Conservation (phyloP, 768 basidiomycete genomes). For the Suillus alpinus region DNA sequence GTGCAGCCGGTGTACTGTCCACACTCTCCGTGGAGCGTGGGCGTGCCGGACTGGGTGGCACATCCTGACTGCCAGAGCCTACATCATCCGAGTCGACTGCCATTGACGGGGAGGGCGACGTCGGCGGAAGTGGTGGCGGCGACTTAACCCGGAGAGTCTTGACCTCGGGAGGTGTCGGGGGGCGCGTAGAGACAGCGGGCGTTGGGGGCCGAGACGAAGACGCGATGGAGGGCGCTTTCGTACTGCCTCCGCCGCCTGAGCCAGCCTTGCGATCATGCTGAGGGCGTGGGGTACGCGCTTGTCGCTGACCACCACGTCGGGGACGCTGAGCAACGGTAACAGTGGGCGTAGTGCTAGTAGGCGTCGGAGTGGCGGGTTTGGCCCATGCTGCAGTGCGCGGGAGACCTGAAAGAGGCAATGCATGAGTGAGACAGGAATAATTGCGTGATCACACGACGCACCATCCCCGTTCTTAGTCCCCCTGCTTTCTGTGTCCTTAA, state of each 20-base stretch:
- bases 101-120: slow-evolving; percentile 46
- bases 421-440: slow-evolving; percentile 16
- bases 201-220: slow-evolving; percentile 60
- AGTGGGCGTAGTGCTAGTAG: slow-evolving; percentile 16
- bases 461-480: slow-evolving; percentile 62
- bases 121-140: slow-evolving; percentile 36
- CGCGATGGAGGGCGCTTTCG: slow-evolving; percentile 45
- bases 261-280: slow-evolving; percentile 44
- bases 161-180: slow-evolving; percentile 44
- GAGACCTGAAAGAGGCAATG: slow-evolving; percentile 35
- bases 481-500: slow-evolving; percentile 82
- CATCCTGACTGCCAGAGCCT: slow-evolving; percentile 42
- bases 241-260: slow-evolving; percentile 25
- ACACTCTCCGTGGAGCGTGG: slow-evolving; percentile 40
- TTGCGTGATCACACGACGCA: slow-evolving; percentile 11
- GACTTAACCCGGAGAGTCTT: slow-evolving; percentile 41
- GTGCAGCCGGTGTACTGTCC: slow-evolving; percentile 27
- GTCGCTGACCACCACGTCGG: slow-evolving; percentile 49
- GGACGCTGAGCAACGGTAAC: slow-evolving; percentile 33
- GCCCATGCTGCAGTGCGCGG: slow-evolving; percentile 72
- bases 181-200: slow-evolving; percentile 40
- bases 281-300: slow-evolving; percentile 40
- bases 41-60: slow-evolving; percentile 38
- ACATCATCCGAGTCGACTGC: slow-evolving; percentile 54
- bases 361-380: slow-evolving; percentile 34